Base-by-base conservation (phyloP, 768 basidiomycete species). In the Auricularia cornea region DNA sequence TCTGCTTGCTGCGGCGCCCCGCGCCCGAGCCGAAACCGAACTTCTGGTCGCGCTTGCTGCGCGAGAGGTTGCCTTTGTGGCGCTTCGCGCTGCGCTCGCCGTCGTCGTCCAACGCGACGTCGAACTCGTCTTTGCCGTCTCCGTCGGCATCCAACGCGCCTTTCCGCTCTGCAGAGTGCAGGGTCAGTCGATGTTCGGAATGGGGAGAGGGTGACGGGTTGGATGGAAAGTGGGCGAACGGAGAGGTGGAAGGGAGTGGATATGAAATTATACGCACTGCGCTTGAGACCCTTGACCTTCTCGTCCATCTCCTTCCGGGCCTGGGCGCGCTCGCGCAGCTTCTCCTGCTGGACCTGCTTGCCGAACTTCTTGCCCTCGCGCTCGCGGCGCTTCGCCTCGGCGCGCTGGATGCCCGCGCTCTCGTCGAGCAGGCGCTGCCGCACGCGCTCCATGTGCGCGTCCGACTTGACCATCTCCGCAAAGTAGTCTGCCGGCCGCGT, bases 401-500 rank as follows among this genome's bases (percentile, higher is more conserved):
- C 83, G 74, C 90, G 91, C 74, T 97, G 94, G 68, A 98, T 94
- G 1, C 83, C 81, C 1, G 93, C 90, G 29, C 80, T 77, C 74
- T 98, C 97, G 75, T 98, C 91, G 30, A 98, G 81, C 29, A 98
- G 75, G 20, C 89, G 85, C 66, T 93, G 88, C 61, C 97, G 89
- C 68, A 98, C 91, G 64, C 94, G 86, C 73, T 97, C 94, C 97
- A 99, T 99, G 76, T 99, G 97, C 6, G 90, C 79, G 69, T 99
- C 97, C 33, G 87, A 88, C 75, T 98, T 98, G 68, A 98, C 89
- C 96, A 98, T 98, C 77, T 98, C 96, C 28, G 96, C 96, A 67
- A 96, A 98, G 74, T 94, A 98, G 75, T 98, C 96, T 0, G 84
- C 69, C 0, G 97, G 97, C 16, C 96, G 89, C 11, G 91, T 89